Percentiles rank a stretch among this genome's conserved stretches.
These are phyloP conservation scores for Candida michaelii DNA, from an alignment of 805 yeast genomes.

Conservation along the genomic window DNA sequence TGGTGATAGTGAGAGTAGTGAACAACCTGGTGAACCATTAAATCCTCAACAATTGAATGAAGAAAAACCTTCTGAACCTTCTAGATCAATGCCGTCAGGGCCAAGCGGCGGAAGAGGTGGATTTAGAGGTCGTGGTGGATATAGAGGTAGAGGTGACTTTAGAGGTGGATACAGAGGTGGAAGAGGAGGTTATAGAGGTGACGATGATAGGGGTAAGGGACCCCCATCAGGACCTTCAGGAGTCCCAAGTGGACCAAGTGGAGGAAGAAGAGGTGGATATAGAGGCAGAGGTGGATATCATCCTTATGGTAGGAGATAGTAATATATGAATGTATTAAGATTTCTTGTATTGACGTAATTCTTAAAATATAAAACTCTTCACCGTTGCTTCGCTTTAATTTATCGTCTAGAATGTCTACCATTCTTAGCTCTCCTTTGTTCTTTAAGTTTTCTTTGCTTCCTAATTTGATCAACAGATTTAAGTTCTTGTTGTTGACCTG, in stretches of 20 bases:
- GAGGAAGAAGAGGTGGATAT: constrained; percentile 24
- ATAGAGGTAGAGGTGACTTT: constrained; percentile 23
- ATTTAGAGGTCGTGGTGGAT: constrained; percentile 14
- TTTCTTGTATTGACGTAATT: not conserved
- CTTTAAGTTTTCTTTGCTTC: constrained; percentile 67
- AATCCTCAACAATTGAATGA: constrained; percentile 41
- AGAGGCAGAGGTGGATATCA: constrained; percentile 35
- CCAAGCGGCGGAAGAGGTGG: constrained; percentile 33
- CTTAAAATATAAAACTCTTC: too few species aligned
- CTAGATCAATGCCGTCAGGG: constrained; percentile 17
- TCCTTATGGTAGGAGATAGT: constrained; percentile 42
- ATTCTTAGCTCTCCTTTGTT: constrained; percentile 78
- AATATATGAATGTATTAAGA: not conserved
- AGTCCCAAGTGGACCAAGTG: constrained; percentile 10
- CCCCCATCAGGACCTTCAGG: constrained; percentile 5
- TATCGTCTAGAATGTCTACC: constrained; percentile 59
- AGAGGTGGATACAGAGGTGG: constrained; percentile 43
- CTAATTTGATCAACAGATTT: constrained; percentile 73
- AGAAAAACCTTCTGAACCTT: constrained; percentile 27
- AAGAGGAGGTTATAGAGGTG: constrained; percentile 25
- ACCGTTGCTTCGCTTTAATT: too few species aligned
- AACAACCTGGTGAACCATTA: constrained; percentile 40
- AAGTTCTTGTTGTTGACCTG: constrained; percentile 56
- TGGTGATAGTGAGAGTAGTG: constrained; percentile 22
- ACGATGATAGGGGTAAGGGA: not conserved